Evolutionary conservation across 768 basidiomycete genomes (phyloP), one percentile per base, ranked within the genome.

Genomic region (Pholiota molesta): DNA sequence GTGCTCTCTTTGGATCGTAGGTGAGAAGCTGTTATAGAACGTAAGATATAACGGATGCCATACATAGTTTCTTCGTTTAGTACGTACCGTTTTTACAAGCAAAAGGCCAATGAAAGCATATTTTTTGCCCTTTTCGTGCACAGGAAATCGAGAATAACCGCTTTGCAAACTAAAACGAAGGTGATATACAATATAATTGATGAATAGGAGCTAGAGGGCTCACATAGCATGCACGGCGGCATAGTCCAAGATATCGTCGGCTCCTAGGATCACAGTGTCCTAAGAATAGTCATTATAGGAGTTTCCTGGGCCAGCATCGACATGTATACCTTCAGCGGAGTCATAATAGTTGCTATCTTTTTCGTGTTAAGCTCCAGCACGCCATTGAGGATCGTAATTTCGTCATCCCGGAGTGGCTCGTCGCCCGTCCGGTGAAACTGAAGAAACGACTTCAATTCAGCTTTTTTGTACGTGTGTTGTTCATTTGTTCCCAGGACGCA

Each of bases 91-190:
- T 70, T 95, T 96, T 40, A 95, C 83, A 16, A 95, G 82, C 2
- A 97, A 77, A 60, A 97, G 81, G 0, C 96, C 95, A 9, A 90
- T 75, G 71, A 95, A 97, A 10, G 89, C 81, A n/a, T 84, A 71
- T n/a, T 86, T 84, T 49, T 90, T 81, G 1, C 83, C 85, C 5
- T 89, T 82, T 62, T 86, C 85, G 68, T 97, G 93, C 0, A 99
- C 84, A 0, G 96, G 96, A 69, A 99, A 92, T 19, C 96, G 88
- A 0, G 95, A 96, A 71, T 97, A 97, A 0, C 96, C 96, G 65
- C 88, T 91, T 26, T 81, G 72, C 33, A 91, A 74, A 42, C 88
- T 90, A 66, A n/a, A 58, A 9, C 31, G 31, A 26, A 23, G 3
- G 39, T 29, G 47, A 33, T 55, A 52, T 63, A 64, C 23, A 3